phyloP scores from a whole-genome alignment of 345 rosid species.

The Eucalyptus coolabah region DNA sequence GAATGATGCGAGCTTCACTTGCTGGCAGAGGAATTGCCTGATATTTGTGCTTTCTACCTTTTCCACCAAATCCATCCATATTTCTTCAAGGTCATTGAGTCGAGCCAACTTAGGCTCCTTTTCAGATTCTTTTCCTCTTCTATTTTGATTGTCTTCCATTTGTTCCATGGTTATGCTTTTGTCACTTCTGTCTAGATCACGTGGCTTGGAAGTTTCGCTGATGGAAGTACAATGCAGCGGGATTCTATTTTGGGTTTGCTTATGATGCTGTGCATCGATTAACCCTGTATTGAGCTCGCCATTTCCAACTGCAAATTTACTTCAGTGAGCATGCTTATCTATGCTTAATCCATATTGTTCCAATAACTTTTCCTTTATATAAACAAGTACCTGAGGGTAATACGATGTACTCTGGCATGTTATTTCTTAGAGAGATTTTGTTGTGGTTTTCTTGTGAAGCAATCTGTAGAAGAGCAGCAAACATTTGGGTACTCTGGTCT shows the following conservation, averaged over 20 bases:
- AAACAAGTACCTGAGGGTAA: slow-evolving; percentile 2
- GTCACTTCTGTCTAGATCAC: neutral
- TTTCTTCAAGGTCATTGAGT: slow-evolving; percentile 5
- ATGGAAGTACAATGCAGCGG: neutral
- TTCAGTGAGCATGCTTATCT: neutral
- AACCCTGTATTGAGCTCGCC: neutral
- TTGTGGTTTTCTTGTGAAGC: neutral
- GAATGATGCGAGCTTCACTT: slow-evolving; percentile 18
- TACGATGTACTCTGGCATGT: neutral
- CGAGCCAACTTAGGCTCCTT: neutral
- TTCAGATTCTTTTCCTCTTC: neutral
- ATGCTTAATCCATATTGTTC: neutral
- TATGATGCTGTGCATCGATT: neutral
- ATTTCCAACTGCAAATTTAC: neutral
- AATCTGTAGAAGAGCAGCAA: slow-evolving; percentile 14
- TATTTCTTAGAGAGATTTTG: neutral
- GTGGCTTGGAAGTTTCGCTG: neutral
- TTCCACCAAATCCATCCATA: slow-evolving; percentile 13
- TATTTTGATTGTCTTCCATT: neutral
- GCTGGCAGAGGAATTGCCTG: slow-evolving; percentile 10
- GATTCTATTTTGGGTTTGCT: neutral
- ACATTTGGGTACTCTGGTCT: slow-evolving; percentile 6
- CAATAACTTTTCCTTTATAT: neutral
- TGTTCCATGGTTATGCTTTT: neutral
- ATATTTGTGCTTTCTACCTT: neutral